These are phyloP conservation scores for Xylaria longipes DNA, from an alignment of 495 filamentous ascomycete genomes.

Conservation along the genomic window DNA sequence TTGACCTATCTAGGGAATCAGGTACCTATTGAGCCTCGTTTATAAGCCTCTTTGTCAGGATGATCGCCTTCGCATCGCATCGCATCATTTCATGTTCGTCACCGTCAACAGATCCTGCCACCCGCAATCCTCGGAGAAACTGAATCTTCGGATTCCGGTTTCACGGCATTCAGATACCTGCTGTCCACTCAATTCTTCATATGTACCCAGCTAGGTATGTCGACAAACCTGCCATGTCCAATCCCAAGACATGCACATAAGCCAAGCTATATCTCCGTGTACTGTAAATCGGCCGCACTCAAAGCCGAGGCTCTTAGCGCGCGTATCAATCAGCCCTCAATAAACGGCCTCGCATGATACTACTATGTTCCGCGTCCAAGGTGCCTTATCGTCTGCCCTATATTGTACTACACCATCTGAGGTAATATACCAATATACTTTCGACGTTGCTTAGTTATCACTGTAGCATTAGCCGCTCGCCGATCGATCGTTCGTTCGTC, in stretches of 20 bases:
- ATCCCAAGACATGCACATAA: not conserved
- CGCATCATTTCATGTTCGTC: not conserved
- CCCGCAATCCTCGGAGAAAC: not conserved
- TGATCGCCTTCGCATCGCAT: constrained; percentile 5
- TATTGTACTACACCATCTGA: not conserved
- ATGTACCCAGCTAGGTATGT: not conserved
- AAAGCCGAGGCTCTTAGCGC: not conserved
- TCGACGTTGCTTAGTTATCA: too few relatives aligned
- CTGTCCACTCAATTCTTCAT: not conserved
- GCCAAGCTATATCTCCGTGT: constrained; percentile 10
- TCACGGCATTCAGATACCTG: constrained; percentile 3
- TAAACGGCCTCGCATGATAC: constrained; percentile 17
- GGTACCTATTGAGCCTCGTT: constrained; percentile 5
- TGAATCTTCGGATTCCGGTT: constrained; percentile 1
- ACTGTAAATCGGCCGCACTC: not conserved
- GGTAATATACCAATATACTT: not conserved
- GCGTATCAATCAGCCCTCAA: not conserved
- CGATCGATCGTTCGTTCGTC: not conserved
- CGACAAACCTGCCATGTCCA: not conserved
- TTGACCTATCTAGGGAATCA: not conserved
- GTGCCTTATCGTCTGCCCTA: too few relatives aligned
- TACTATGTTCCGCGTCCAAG: not conserved
- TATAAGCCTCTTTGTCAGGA: not conserved
- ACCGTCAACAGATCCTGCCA: not conserved
- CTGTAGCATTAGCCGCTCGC: not conserved